Conservation (phyloP, 2,329 filamentous ascomycete species). For the Exophiala sp. region DNA sequence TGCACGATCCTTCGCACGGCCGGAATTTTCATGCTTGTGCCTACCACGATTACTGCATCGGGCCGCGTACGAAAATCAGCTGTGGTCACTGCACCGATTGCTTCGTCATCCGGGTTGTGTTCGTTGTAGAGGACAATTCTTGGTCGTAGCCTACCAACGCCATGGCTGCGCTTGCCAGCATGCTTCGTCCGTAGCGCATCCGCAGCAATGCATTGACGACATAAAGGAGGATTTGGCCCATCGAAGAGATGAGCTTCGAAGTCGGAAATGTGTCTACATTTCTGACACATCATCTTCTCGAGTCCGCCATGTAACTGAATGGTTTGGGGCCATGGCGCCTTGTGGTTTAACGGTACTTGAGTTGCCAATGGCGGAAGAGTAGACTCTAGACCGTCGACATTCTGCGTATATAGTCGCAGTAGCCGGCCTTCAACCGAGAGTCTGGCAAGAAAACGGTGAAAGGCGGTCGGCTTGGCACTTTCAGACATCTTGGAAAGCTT, state of each 20-base stretch:
- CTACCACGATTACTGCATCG: conserved; percentile 90
- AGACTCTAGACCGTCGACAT: conserved; percentile 93
- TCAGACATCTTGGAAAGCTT: conserved; percentile 76
- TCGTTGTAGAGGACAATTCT: conserved; percentile 98
- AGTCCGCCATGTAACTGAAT: conserved; percentile 92
- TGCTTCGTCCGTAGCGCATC: conserved; percentile 72
- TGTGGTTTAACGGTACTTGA: conserved; percentile 72
- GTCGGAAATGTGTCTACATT: conserved; percentile 72
- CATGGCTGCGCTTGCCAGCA: conserved; percentile 86
- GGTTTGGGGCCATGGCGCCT: conserved; percentile 88
- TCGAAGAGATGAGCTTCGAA: conserved; percentile 79
- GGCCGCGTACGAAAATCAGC: conserved; percentile 81
- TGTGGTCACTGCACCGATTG: conserved; percentile 85
- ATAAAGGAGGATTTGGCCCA: conserved; percentile 78
- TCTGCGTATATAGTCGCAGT: conserved; percentile 89
- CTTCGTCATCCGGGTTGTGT: conserved; percentile 91
- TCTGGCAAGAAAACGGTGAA: conserved; percentile 90
- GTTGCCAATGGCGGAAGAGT: conserved; percentile 76
- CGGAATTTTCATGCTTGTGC: conserved; percentile 91
- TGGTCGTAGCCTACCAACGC: conserved; percentile 82
- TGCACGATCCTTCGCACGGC: conserved; percentile 85
- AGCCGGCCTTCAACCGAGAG: conserved; percentile 82
- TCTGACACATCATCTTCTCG: conserved; percentile 94
- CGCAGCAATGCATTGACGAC: conserved; percentile 67
- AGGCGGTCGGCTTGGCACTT: conserved; percentile 74